Evolutionary conservation across 306 rosid genomes (phyloP).

Genomic region (Aeschynomene evenia): DNA sequence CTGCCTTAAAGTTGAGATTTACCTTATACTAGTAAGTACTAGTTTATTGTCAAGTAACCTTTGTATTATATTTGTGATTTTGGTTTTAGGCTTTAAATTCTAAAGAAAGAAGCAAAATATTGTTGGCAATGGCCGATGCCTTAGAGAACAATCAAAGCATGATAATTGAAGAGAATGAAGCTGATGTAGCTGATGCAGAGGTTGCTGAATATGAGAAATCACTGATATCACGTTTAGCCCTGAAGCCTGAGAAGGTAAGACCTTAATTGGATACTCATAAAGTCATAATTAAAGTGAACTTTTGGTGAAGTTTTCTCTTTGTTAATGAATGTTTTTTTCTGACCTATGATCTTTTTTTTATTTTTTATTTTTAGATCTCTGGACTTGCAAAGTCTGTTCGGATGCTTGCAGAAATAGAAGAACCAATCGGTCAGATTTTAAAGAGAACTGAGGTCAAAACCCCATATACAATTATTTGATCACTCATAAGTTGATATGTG

Average conservation of each 20-base stretch:
- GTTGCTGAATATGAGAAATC: slow-evolving; percentile 64
- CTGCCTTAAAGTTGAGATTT: background rate
- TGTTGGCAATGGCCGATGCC: slow-evolving; percentile 71
- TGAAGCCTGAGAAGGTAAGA: slow-evolving; percentile 77
- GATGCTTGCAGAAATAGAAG: slow-evolving; percentile 80
- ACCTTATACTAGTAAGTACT: background rate
- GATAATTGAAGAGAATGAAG: slow-evolving; percentile 59
- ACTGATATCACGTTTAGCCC: slow-evolving; percentile 69
- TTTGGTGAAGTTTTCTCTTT: background rate
- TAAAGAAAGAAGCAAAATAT: slow-evolving; percentile 65
- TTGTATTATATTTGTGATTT: slow-evolving; percentile 1
- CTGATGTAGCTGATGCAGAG: slow-evolving; percentile 69
- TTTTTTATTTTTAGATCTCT: slow-evolving; percentile 52
- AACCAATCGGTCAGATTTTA: slow-evolving; percentile 75
- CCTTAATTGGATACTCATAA: slow-evolving; percentile 10
- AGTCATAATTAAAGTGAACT: slow-evolving; percentile 14
- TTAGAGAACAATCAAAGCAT: slow-evolving; percentile 57
- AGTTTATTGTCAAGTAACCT: no score
- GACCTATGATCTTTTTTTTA: slow-evolving; percentile 23
- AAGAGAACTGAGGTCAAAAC: slow-evolving; percentile 72
- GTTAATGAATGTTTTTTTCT: slow-evolving; percentile 1
- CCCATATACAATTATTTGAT: slow-evolving; percentile 6
- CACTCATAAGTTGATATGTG: background rate
- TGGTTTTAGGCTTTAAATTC: slow-evolving; percentile 49
- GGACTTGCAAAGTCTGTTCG: slow-evolving; percentile 73